These are phyloP conservation scores for Ampelocalamus luodianensis DNA, from an alignment of 176 grass and related monocot genomes.

Conservation along the genomic window DNA sequence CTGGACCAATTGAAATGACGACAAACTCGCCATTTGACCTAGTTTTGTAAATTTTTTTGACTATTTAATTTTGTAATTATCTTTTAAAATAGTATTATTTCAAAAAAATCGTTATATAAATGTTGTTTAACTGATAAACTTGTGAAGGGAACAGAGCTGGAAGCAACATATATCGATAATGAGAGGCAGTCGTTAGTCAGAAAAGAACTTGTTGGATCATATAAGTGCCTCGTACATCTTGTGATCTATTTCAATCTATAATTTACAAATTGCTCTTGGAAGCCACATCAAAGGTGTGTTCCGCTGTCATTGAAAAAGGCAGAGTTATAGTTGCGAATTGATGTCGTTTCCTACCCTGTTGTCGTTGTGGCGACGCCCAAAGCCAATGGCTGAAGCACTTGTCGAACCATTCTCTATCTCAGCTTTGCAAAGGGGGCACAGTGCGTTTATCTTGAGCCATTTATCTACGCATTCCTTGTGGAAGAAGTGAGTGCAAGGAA, in stretches of 20 bases:
- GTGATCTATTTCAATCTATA: slow-evolving; percentile 37
- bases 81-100: too few relatives aligned
- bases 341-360: slow-evolving; percentile 59
- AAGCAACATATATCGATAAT: slow-evolving; percentile 30
- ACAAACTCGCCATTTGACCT: too few relatives aligned
- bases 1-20: too few relatives aligned
- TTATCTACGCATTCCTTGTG: slow-evolving; percentile 94
- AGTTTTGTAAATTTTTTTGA: too few relatives aligned
- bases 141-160: neutral
- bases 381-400: slow-evolving; percentile 47
- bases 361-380: slow-evolving; percentile 59
- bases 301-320: neutral
- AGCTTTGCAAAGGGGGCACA: slow-evolving; percentile 91
- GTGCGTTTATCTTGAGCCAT: slow-evolving; percentile 93
- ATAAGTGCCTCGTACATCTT: slow-evolving; percentile 14
- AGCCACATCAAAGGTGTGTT: slow-evolving; percentile 9
- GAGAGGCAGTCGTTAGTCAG: slow-evolving; percentile 5
- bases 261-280: slow-evolving; percentile 49
- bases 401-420: slow-evolving; percentile 51
- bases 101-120: too few relatives aligned
- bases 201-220: slow-evolving; percentile 14
- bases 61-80: too few relatives aligned
- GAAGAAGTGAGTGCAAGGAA: slow-evolving; percentile 83
- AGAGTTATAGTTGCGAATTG: slow-evolving; percentile 45
- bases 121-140: neutral